Evolutionary conservation across 805 yeast species (phyloP), one percentile per base, ranked within the genome.

Genomic region (Saturnispora hagleri): DNA sequence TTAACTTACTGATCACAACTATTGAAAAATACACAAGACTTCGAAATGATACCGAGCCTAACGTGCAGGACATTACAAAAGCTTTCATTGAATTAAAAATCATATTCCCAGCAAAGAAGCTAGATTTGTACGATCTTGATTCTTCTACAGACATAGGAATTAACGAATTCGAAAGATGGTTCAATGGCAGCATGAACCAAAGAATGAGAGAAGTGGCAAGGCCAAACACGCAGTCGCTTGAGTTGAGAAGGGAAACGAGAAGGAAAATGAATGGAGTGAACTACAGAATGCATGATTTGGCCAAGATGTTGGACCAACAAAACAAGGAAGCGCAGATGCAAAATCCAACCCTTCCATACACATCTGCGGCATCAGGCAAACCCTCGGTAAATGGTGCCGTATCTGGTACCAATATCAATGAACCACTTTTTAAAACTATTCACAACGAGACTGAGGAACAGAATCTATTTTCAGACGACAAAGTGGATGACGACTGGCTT

Each of bases 1-100:
- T 91, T 43, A 70, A 71, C 47, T 67, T 81, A 17, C 61, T 91
- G 20, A 66, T 81, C 1, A 57, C 67, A 12, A 79, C 80, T 47
- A 70, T 88, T 0, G 60, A 66, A 33, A 70, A 70, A 49, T 71
- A 81, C 50, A 76, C 88, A 0, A 70, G 73, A 20, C 63, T 72
- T 3, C 67, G 82, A 57, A 69, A 61, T 46, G 65, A 62, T 20
- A 59, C 64, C 26, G 73, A 71, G 8, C 64, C 65, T 7, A 58
- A 43, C 24, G 63, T 86, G 2, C 84, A 81, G 54, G 98, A 91
- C 63, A 71, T 87, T 5, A 69, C 87, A 17, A 80, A 80, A 60
- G 89, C 93, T 0, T 73, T 90, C 67, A 73, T 79, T 33, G 79
- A 81, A 53, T 64, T 79, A 22, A 85, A 83, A 15, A 67, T 85